Percentiles rank a stretch among this genome's conserved stretches.
Conservation (phyloP, 352 stramenopile species). For the Phytophthora tentaculata region DNA sequence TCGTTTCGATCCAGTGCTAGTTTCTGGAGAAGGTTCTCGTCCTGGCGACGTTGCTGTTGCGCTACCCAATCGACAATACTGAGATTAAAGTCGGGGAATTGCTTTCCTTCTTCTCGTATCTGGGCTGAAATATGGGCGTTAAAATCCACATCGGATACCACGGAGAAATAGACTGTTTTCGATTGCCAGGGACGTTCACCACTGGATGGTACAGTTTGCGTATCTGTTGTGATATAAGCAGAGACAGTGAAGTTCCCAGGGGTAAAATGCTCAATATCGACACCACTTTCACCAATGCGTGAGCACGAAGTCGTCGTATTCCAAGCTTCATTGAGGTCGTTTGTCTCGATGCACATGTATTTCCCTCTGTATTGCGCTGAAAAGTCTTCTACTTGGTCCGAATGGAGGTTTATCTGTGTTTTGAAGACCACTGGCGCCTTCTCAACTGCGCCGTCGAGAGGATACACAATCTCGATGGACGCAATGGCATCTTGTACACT, state of each 20-base stretch:
- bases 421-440: constrained; percentile 1
- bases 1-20: constrained; percentile 1
- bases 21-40: not conserved
- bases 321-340: not conserved
- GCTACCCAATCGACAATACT: constrained; percentile 6
- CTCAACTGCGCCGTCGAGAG: not conserved
- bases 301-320: not conserved
- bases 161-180: constrained; percentile 1
- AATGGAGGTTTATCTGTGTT: not conserved
- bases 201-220: not conserved
- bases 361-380: not conserved
- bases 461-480: not conserved
- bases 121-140: not conserved
- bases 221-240: not conserved
- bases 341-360: not conserved
- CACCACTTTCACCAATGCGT: not conserved
- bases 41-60: constrained; percentile 2
- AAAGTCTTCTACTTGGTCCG: not conserved
- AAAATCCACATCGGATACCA: not conserved
- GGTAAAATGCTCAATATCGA: not conserved
- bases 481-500: not conserved
- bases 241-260: not conserved
- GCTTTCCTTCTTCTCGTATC: constrained; percentile 1
- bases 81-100: constrained; percentile 10
- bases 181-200: not conserved